Percentiles rank a stretch among this genome's conserved stretches.
Evolutionary conservation across 176 grass and related monocot genomes (phyloP).

Genomic region (Musa schizocarpa): DNA sequence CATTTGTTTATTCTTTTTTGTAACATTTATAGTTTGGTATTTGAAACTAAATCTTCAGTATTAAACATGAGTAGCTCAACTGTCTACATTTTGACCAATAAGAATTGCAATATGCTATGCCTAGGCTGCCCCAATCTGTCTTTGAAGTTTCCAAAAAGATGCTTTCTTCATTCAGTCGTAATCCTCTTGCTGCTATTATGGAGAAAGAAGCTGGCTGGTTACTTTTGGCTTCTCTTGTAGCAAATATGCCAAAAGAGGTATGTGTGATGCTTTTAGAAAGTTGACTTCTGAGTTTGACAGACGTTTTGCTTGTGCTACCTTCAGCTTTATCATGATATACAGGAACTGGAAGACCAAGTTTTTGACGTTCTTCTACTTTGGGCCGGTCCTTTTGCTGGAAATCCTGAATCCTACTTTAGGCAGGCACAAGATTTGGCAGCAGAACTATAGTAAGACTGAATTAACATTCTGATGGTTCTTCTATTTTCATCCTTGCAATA

Average conservation of each 20-base stretch:
- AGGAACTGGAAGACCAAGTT: conserved; percentile 96
- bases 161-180: conserved; percentile 70
- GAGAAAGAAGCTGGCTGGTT: conserved; percentile 91
- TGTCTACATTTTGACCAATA: not conserved
- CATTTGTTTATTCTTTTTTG: not conserved
- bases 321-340: conserved; percentile 13
- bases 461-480: not conserved
- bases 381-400: conserved; percentile 83
- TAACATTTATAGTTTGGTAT: not conserved
- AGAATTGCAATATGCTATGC: not conserved
- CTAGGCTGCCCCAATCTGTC: conserved; percentile 80
- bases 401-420: conserved; percentile 70
- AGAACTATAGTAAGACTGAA: conserved; percentile 57
- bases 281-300: not conserved
- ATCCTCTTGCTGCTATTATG: conserved; percentile 59
- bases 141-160: conserved; percentile 91
- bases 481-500: not conserved
- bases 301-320: not conserved
- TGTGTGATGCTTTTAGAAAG: conserved; percentile 1
- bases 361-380: conserved; percentile 98
- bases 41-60: not conserved
- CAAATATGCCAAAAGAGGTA: conserved; percentile 98
- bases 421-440: conserved; percentile 71
- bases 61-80: not conserved
- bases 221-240: conserved; percentile 88